Evolutionary conservation across 1,284 basidiomycete species (phyloP).

Genomic region (Malassezia pachydermatis): DNA sequence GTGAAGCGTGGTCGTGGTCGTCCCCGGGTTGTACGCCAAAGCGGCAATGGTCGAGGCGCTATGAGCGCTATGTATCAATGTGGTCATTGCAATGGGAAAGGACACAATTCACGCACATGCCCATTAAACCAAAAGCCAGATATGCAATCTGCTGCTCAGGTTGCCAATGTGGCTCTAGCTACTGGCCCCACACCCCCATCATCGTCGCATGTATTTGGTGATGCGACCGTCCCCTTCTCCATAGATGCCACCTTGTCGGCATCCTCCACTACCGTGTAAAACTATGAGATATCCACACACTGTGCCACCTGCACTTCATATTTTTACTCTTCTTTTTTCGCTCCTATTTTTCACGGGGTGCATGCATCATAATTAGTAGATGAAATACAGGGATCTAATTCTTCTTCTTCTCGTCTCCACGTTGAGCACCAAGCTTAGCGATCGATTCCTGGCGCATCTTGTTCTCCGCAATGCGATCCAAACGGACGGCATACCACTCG

Average conservation of each 20-base stretch:
- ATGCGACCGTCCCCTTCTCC: constrained; percentile 9
- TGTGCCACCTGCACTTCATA: too few relatives aligned
- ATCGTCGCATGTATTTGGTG: constrained; percentile 9
- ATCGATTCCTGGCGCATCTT: constrained; percentile 9
- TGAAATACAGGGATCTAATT: not conserved
- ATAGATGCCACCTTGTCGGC: constrained; percentile 10
- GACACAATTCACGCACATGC: constrained; percentile 18
- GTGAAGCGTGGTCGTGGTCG: constrained; percentile 19
- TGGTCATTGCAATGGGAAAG: constrained; percentile 16
- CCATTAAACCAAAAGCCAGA: constrained; percentile 13
- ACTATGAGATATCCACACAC: too few relatives aligned
- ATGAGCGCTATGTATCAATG: constrained; percentile 18
- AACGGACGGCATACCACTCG: constrained; percentile 29
- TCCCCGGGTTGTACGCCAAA: constrained; percentile 8
- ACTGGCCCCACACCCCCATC: not conserved
- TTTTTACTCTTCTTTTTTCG: not conserved
- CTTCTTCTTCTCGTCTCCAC: constrained; percentile 1
- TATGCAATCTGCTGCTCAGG: not conserved
- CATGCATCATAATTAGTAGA: not conserved
- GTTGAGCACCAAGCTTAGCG: constrained; percentile 13
- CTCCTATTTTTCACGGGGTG: too few relatives aligned
- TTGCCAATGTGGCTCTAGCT: not conserved
- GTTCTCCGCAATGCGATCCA: constrained; percentile 12
- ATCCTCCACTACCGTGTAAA: constrained; percentile 6
- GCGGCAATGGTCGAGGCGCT: not conserved